Evolutionary conservation across 352 stramenopile species (phyloP).

Genomic region (Globisporangium apiculatum): DNA sequence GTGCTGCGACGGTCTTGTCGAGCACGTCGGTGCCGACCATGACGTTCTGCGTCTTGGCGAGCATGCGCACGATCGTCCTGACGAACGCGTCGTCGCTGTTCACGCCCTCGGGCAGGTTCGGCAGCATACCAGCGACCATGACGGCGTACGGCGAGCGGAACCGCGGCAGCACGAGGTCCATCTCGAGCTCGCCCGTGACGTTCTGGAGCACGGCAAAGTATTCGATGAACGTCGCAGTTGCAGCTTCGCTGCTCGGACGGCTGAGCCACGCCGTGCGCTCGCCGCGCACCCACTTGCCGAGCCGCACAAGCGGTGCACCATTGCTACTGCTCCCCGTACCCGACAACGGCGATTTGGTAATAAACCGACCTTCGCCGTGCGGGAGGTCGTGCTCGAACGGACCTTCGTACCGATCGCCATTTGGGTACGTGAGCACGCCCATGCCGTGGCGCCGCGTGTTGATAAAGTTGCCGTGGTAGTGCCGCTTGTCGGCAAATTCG

Average conservation of each 20-base stretch:
- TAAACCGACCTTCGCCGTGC: conserved; percentile 78
- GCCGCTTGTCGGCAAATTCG: conserved; percentile 62
- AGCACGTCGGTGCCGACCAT: conserved; percentile 59
- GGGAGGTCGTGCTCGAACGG: conserved; percentile 79
- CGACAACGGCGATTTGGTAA: conserved; percentile 18
- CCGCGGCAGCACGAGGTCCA: conserved; percentile 53
- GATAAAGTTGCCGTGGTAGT: conserved; percentile 58
- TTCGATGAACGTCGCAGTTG: conserved; percentile 67
- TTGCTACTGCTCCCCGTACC: conserved; percentile 11
- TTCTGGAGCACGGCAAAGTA: conserved; percentile 49
- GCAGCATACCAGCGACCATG: conserved; percentile 71
- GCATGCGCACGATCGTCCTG: conserved; percentile 53
- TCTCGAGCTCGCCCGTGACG: conserved; percentile 46
- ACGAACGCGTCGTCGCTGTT: conserved; percentile 62
- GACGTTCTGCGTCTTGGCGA: conserved; percentile 73
- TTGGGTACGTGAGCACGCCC: conserved; percentile 78
- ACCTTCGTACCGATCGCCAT: conserved; percentile 88
- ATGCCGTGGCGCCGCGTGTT: conserved; percentile 62
- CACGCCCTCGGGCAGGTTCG: conserved; percentile 62
- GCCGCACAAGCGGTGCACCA: conserved; percentile 51
- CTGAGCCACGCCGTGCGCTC: conserved; percentile 63
- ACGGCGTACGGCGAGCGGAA: conserved; percentile 76
- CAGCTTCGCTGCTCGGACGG: conserved; percentile 57
- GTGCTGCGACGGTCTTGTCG: conserved; percentile 38
- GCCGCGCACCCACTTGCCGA: conserved; percentile 55